These are phyloP conservation scores for Punica granatum DNA, from an alignment of 345 rosid species.

Conservation along the genomic window DNA sequence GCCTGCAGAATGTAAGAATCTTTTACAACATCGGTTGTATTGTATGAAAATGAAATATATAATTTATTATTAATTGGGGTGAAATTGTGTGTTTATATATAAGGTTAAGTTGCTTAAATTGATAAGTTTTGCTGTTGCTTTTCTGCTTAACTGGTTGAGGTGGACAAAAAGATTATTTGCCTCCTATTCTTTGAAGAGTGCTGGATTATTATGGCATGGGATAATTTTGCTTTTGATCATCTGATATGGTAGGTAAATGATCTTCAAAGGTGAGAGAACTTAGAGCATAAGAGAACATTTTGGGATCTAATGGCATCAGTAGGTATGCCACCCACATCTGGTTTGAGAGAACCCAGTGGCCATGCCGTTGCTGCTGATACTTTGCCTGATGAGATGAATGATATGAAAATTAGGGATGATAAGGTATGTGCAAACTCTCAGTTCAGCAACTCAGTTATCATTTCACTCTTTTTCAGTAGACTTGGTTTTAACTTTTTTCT, in stretches of 20 bases:
- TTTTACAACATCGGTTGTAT: too few species aligned
- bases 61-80: too few species aligned
- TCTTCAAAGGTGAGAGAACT: constrained; percentile 3
- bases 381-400: constrained; percentile 38
- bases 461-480: neutral
- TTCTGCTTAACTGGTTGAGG: neutral
- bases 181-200: neutral
- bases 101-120: neutral
- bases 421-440: constrained; percentile 12
- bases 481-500: neutral
- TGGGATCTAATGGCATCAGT: constrained; percentile 28
- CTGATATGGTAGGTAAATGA: constrained; percentile 5
- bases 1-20: too few species aligned
- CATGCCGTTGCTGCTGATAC: constrained; percentile 25
- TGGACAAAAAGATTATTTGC: neutral
- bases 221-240: neutral
- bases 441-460: neutral
- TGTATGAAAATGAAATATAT: too few species aligned
- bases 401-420: constrained; percentile 40
- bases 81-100: too few species aligned
- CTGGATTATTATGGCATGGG: neutral
- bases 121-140: neutral
- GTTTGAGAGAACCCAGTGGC: constrained; percentile 24
- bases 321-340: constrained; percentile 19
- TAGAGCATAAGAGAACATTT: neutral